Percentiles rank a stretch among this genome's conserved stretches.
Evolutionary conservation across 768 basidiomycete genomes (phyloP).

Genomic region (Mycena belliarum): DNA sequence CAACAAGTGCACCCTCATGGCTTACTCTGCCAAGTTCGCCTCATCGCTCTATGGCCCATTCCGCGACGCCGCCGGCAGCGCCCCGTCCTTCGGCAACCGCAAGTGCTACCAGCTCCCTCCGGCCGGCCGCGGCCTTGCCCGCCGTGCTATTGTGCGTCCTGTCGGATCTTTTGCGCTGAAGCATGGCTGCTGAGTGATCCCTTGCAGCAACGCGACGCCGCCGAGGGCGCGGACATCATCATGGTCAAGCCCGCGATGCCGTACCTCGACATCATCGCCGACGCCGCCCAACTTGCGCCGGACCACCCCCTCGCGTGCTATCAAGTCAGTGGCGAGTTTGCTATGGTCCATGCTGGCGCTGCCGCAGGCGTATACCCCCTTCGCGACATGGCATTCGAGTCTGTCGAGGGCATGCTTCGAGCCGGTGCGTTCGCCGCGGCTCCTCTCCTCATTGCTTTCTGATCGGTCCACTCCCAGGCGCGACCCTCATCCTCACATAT

Average conservation of each 20-base stretch:
- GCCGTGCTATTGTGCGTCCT: slow-evolving; percentile 82
- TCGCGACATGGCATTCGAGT: slow-evolving; percentile 93
- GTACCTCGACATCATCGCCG: slow-evolving; percentile 94
- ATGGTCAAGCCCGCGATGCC: slow-evolving; percentile 98
- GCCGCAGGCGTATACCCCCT: slow-evolving; percentile 91
- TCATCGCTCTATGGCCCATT: slow-evolving; percentile 95
- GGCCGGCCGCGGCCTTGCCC: slow-evolving; percentile 82
- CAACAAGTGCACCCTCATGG: slow-evolving; percentile 92
- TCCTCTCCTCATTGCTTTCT: neutral
- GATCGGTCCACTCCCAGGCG: slow-evolving; percentile 48
- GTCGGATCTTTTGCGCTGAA: neutral
- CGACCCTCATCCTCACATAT: slow-evolving; percentile 88
- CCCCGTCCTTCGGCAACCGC: slow-evolving; percentile 90
- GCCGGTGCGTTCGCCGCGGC: slow-evolving; percentile 66
- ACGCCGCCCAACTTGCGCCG: slow-evolving; percentile 77
- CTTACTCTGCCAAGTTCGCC: slow-evolving; percentile 97
- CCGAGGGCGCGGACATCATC: slow-evolving; percentile 95
- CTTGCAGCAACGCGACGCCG: slow-evolving; percentile 76
- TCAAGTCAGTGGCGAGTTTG: slow-evolving; percentile 96
- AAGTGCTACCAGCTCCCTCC: slow-evolving; percentile 99
- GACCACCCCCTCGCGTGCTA: slow-evolving; percentile 96
- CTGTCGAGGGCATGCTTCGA: slow-evolving; percentile 85
- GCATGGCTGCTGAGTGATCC: neutral
- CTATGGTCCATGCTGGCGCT: slow-evolving; percentile 96
- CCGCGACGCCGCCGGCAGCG: slow-evolving; percentile 96